phyloP scores from a whole-genome alignment of 129 eudicot genomes.

The Apium graveolens region DNA sequence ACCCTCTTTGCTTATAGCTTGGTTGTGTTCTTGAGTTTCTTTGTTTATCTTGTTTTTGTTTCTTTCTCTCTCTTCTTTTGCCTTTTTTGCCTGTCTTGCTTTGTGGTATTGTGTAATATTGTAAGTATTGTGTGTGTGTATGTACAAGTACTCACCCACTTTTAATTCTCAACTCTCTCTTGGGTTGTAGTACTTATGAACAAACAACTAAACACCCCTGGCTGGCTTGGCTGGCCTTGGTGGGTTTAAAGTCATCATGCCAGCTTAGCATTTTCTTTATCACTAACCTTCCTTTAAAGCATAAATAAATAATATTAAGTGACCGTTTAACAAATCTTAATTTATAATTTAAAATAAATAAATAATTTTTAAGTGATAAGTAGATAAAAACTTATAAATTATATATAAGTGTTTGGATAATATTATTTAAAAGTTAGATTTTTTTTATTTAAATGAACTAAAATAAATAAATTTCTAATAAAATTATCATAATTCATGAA shows the following conservation, averaged over 20 bases:
- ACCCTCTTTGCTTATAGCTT: slow-evolving; percentile 14
- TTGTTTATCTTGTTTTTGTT: slow-evolving; percentile 21
- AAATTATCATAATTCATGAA: too few relatives aligned
- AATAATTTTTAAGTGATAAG: too few relatives aligned
- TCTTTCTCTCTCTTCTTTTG: slow-evolving; percentile 5
- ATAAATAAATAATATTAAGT: neutral
- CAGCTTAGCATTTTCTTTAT: slow-evolving; percentile 12
- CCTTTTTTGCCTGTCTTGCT: slow-evolving; percentile 23
- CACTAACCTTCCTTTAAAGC: slow-evolving; percentile 12
- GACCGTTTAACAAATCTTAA: too few relatives aligned
- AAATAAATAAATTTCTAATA: too few relatives aligned
- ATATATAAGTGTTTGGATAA: too few relatives aligned
- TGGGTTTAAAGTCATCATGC: slow-evolving; percentile 26
- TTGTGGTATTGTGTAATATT: neutral
- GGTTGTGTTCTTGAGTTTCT: slow-evolving; percentile 20
- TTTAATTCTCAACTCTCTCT: slow-evolving; percentile 8
- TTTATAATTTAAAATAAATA: too few relatives aligned
- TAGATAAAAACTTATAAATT: too few relatives aligned
- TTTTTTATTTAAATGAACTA: too few relatives aligned
- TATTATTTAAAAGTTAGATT: too few relatives aligned
- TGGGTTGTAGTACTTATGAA: slow-evolving; percentile 18
- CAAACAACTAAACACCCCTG: slow-evolving; percentile 15
- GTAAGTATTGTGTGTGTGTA: neutral
- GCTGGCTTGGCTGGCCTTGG: slow-evolving; percentile 18
- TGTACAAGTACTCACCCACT: neutral